Percentiles rank a stretch among this genome's conserved stretches.
phyloP scores from a whole-genome alignment of 805 yeast genomes.

The Tanozyma kutaoensis region DNA sequence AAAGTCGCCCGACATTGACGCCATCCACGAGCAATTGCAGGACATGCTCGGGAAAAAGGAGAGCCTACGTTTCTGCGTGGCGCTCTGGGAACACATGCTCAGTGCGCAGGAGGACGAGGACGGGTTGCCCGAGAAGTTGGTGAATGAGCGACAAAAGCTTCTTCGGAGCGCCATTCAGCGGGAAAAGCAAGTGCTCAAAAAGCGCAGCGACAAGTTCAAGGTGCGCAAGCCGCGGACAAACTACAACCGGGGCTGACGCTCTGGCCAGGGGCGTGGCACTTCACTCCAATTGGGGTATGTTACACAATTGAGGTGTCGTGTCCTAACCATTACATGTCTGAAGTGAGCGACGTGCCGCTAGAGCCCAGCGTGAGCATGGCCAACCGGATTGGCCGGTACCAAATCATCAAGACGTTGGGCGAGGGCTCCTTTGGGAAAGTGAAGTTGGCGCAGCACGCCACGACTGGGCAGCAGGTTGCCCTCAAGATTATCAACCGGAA shows the following conservation, averaged over 20 bases:
- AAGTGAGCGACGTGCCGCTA: too few species aligned
- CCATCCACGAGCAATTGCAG: slow-evolving; percentile 26
- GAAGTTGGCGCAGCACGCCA: slow-evolving; percentile 77
- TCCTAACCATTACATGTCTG: neutral
- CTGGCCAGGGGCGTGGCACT: neutral
- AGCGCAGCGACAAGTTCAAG: slow-evolving; percentile 1
- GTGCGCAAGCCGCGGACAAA: neutral
- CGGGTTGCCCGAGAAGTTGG: slow-evolving; percentile 29
- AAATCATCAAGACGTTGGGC: slow-evolving; percentile 83
- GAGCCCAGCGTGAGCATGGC: too few species aligned
- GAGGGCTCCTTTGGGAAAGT: slow-evolving; percentile 97
- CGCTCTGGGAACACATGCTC: slow-evolving; percentile 30
- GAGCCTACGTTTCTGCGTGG: slow-evolving; percentile 22
- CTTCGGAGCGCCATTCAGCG: slow-evolving; percentile 2
- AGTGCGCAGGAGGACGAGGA: slow-evolving; percentile 29
- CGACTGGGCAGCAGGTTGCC: slow-evolving; percentile 88
- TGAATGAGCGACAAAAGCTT: slow-evolving; percentile 9
- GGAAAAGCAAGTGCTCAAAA: slow-evolving; percentile 1
- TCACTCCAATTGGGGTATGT: neutral
- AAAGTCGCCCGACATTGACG: slow-evolving; percentile 21
- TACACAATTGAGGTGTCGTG: neutral
- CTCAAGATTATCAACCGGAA: slow-evolving; percentile 85
- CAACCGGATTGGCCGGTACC: slow-evolving; percentile 82
- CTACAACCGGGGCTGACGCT: slow-evolving; percentile 1
- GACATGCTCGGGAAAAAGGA: slow-evolving; percentile 33